phyloP scores from a whole-genome alignment of 306 rosid genomes.

The Lotus japonicus region DNA sequence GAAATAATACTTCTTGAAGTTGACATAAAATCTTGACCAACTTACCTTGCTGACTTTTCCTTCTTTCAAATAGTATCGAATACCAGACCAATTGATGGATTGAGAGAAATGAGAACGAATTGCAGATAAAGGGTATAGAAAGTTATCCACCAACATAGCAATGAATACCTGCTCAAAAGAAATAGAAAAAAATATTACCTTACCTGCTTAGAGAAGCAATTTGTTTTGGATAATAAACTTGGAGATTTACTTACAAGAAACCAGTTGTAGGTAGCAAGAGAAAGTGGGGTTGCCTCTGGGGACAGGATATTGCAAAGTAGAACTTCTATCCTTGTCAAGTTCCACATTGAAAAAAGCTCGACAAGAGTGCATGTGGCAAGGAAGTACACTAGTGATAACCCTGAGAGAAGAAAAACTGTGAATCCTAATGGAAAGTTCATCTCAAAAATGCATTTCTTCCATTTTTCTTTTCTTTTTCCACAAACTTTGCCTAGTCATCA shows the following conservation, averaged over 20 bases:
- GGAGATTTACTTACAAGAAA: conserved; percentile 52
- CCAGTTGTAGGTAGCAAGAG: conserved; percentile 85
- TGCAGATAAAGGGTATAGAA: conserved; percentile 80
- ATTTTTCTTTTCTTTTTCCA: background rate
- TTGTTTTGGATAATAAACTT: background rate
- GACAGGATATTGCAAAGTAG: conserved; percentile 83
- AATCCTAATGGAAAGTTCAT: background rate
- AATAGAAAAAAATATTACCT: background rate
- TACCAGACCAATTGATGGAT: conserved; percentile 96
- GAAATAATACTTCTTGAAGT: background rate
- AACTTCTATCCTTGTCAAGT: conserved; percentile 95
- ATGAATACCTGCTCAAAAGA: conserved; percentile 74
- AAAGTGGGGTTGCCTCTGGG: conserved; percentile 83
- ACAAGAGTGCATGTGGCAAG: conserved; percentile 58
- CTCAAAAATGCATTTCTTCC: background rate
- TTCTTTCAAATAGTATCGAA: conserved; percentile 69
- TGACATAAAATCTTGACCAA: conserved; percentile 9
- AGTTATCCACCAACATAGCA: conserved; percentile 91
- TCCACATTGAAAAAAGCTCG: conserved; percentile 95
- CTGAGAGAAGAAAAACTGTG: conserved; percentile 33
- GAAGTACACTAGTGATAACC: conserved; percentile 52
- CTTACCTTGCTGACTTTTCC: conserved; percentile 83
- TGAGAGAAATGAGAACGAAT: conserved; percentile 86
- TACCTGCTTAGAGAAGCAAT: conserved; percentile 20
- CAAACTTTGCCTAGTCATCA: background rate